Evolutionary conservation across 1,139 yeast species (phyloP).

Genomic region (Pneumocystis oryctolagi): DNA sequence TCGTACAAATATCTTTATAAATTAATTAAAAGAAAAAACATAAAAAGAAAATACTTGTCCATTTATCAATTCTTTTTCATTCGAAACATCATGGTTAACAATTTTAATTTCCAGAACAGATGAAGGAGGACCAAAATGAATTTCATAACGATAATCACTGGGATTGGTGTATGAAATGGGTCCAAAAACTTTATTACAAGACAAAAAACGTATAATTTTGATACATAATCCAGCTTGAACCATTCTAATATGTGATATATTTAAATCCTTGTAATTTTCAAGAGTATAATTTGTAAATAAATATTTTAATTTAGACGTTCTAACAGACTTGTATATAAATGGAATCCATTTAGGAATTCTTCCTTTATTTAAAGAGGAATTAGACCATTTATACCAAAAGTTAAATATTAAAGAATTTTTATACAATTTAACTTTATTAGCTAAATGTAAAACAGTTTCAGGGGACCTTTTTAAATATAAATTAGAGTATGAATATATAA

Average conservation of each 20-base stretch:
- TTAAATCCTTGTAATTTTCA: not conserved
- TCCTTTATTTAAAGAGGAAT: not conserved
- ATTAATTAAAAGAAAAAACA: not conserved
- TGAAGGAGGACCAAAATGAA: not conserved
- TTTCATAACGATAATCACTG: not conserved
- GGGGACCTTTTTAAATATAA: not conserved
- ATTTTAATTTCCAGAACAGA: not conserved
- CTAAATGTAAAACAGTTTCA: not conserved
- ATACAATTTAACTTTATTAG: not conserved
- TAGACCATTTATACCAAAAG: not conserved
- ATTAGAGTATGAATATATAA: not conserved
- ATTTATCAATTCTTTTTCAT: not conserved
- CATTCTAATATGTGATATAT: not conserved
- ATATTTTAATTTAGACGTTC: not conserved
- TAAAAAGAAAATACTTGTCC: not conserved
- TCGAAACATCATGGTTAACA: not conserved
- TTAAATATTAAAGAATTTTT: not conserved
- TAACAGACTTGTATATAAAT: not conserved
- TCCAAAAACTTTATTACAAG: not conserved
- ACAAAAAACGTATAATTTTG: not conserved
- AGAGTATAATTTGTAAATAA: not conserved
- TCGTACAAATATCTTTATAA: not conserved
- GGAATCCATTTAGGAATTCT: not conserved
- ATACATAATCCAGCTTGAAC: not conserved
- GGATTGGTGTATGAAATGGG: not conserved